These are phyloP conservation scores for Cardamine occulta DNA, from an alignment of 345 rosid species.

Conservation along the genomic window DNA sequence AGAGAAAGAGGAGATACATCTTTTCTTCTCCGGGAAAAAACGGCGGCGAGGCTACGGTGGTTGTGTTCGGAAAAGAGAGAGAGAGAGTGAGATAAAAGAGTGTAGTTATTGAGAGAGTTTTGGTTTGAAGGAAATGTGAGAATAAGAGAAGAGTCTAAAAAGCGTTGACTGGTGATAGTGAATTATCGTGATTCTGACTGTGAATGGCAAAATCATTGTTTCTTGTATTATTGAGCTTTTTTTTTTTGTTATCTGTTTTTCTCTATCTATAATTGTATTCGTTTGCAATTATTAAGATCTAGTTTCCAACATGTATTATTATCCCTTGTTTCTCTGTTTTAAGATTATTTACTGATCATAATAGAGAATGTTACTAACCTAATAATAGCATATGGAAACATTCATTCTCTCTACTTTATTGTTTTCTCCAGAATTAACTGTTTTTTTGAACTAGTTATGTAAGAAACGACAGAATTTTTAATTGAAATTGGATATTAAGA, in stretches of 20 bases:
- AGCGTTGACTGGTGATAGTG: constrained; percentile 35
- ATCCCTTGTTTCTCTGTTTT: background rate
- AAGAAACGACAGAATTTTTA: background rate
- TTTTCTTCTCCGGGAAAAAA: constrained; percentile 9
- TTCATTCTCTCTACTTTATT: background rate
- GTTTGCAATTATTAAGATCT: constrained; percentile 4
- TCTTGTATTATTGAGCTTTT: constrained; percentile 22
- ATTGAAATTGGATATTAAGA: background rate
- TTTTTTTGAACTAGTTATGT: background rate
- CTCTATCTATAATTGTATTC: background rate
- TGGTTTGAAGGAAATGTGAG: background rate
- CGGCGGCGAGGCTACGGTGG: constrained; percentile 34
- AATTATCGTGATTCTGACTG: constrained; percentile 31
- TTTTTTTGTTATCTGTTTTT: background rate
- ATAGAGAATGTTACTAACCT: constrained; percentile 20
- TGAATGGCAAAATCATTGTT: constrained; percentile 37
- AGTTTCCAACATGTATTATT: constrained; percentile 3
- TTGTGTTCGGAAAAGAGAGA: constrained; percentile 4
- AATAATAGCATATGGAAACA: constrained; percentile 13
- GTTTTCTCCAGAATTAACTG: background rate
- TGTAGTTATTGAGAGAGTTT: background rate
- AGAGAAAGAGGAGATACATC: constrained; percentile 41
- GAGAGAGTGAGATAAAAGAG: constrained; percentile 16
- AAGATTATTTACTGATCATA: background rate
- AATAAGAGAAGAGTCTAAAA: constrained; percentile 26